Evolutionary conservation across 805 yeast species (phyloP).

Genomic region (Kluyveromyces wickerhamii): DNA sequence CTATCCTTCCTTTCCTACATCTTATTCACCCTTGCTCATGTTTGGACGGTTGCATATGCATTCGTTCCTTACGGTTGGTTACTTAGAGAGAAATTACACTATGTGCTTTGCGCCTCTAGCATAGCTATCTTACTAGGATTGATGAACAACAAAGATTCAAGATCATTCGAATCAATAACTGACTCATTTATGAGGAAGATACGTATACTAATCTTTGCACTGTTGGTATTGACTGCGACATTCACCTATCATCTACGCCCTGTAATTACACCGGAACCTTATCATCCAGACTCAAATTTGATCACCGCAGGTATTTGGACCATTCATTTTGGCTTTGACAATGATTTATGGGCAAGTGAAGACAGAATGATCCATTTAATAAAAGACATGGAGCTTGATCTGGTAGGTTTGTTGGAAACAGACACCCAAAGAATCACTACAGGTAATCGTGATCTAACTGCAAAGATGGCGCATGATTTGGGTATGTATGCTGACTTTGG

Average conservation of each 20-base stretch:
- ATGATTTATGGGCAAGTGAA: slow-evolving; percentile 97
- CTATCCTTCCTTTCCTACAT: slow-evolving; percentile 43
- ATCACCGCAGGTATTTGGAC: slow-evolving; percentile 98
- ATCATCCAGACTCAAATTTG: slow-evolving; percentile 57
- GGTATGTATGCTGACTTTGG: slow-evolving; percentile 96
- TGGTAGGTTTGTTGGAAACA: slow-evolving; percentile 82
- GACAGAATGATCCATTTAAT: slow-evolving; percentile 79
- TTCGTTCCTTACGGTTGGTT: slow-evolving; percentile 93
- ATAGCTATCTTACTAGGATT: slow-evolving; percentile 47
- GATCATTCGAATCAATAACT: slow-evolving; percentile 4
- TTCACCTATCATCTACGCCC: slow-evolving; percentile 24
- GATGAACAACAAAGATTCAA: neutral
- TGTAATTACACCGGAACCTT: slow-evolving; percentile 51
- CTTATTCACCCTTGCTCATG: slow-evolving; percentile 66
- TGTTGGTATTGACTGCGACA: slow-evolving; percentile 14
- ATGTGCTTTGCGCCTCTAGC: slow-evolving; percentile 54
- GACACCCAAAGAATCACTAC: slow-evolving; percentile 91
- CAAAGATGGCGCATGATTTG: slow-evolving; percentile 81
- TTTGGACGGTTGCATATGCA: slow-evolving; percentile 97
- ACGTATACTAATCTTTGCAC: slow-evolving; percentile 11
- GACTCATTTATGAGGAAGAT: slow-evolving; percentile 14
- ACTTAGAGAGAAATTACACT: slow-evolving; percentile 81
- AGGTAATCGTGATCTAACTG: slow-evolving; percentile 93
- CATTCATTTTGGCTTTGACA: slow-evolving; percentile 92
- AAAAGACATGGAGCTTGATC: slow-evolving; percentile 80